These are phyloP conservation scores for Boletales sp. DNA, from an alignment of 768 basidiomycete genomes.

Conservation along the genomic window DNA sequence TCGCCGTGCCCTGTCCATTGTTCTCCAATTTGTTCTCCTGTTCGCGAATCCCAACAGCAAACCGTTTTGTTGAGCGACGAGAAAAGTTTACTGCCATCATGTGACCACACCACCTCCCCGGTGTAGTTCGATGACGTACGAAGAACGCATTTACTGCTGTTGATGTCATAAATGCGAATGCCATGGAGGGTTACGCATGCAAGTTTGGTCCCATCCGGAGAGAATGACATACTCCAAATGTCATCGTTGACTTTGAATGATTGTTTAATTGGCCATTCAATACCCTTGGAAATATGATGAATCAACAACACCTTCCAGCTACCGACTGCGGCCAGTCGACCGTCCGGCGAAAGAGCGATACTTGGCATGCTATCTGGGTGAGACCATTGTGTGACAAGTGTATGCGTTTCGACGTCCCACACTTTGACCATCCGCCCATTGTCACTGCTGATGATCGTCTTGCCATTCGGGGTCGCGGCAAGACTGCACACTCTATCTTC, in stretches of 20 bases:
- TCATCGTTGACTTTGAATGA: background rate
- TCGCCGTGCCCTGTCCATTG: slow-evolving; percentile 19
- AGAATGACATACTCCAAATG: background rate
- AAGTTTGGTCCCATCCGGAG: background rate
- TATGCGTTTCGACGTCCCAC: slow-evolving; percentile 1
- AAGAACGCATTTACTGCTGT: background rate
- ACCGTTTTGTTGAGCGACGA: background rate
- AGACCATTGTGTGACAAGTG: background rate
- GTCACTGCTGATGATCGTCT: background rate
- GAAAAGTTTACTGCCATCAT: slow-evolving; percentile 10
- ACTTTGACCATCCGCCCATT: background rate
- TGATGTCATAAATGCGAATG: background rate
- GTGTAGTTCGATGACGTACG: background rate
- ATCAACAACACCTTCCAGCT: background rate
- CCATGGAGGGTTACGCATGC: no score
- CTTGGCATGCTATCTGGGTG: accelerated
- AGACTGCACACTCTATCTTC: background rate
- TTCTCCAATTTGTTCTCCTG: slow-evolving; percentile 1
- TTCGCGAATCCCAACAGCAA: slow-evolving; percentile 1
- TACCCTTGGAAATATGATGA: background rate
- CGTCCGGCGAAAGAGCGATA: background rate
- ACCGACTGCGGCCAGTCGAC: background rate
- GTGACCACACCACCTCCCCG: slow-evolving; percentile 12
- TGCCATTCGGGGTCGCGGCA: slow-evolving; percentile 2
- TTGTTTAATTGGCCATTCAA: background rate